These are phyloP conservation scores for Emericellopsis cladophorae DNA, from an alignment of 2,329 filamentous ascomycete genomes.

Conservation along the genomic window DNA sequence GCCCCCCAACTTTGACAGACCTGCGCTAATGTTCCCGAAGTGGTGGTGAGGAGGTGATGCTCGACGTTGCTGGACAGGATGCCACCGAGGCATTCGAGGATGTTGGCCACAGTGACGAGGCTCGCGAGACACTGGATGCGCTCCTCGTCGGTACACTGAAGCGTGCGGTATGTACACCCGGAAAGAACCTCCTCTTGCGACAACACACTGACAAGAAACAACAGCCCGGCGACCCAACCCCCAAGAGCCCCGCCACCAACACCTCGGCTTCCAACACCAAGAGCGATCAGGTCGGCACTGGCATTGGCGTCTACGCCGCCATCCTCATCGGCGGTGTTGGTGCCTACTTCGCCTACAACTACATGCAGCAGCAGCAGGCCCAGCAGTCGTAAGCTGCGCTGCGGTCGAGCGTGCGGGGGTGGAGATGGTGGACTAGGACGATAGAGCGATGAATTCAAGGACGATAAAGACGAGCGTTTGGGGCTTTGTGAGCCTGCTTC, in stretches of 20 bases:
- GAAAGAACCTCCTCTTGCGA: background rate
- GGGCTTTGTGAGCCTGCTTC: too few relatives aligned
- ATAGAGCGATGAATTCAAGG: too few relatives aligned
- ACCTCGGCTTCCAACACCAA: slow-evolving; percentile 35
- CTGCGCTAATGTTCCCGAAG: slow-evolving; percentile 31
- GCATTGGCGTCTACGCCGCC: slow-evolving; percentile 71
- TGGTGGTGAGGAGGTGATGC: slow-evolving; percentile 94
- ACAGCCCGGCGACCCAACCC: slow-evolving; percentile 66
- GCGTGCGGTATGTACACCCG: slow-evolving; percentile 50
- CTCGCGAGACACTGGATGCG: slow-evolving; percentile 78
- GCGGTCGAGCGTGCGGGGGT: too few relatives aligned
- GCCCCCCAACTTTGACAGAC: slow-evolving; percentile 15
- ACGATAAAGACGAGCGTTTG: too few relatives aligned
- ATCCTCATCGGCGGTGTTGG: slow-evolving; percentile 63
- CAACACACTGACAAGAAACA: background rate
- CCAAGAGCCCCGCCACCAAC: slow-evolving; percentile 42
- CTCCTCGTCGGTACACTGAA: slow-evolving; percentile 67
- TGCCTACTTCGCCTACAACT: slow-evolving; percentile 77
- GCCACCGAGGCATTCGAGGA: slow-evolving; percentile 98
- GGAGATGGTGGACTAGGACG: too few relatives aligned
- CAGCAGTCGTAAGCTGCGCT: slow-evolving; percentile 7
- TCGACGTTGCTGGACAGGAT: slow-evolving; percentile 93
- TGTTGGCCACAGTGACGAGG: slow-evolving; percentile 97
- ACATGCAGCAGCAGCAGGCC: slow-evolving; percentile 51
- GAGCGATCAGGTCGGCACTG: slow-evolving; percentile 42